Conservation (phyloP, 164 flowering plant species). For the Umbilicus rupestris region DNA sequence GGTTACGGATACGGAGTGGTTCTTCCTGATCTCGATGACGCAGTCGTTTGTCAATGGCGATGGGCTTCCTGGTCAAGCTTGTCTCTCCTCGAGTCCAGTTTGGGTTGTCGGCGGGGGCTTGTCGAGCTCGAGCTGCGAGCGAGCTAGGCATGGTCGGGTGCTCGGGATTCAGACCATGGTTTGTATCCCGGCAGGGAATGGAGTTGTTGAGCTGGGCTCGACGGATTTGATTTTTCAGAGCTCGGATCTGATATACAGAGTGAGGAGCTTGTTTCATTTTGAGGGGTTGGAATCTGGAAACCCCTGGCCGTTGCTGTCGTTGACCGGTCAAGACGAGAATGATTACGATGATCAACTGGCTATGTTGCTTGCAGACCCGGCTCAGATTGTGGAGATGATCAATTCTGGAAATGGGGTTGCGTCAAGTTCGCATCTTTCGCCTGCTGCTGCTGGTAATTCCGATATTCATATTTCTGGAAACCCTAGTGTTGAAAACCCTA, state of each 20-base stretch:
- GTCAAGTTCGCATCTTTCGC: neutral
- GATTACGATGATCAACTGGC: constrained; percentile 1
- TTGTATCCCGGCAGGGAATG: constrained; percentile 55
- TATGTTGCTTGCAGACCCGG: neutral
- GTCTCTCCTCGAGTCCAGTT: constrained; percentile 24
- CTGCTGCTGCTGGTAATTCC: neutral
- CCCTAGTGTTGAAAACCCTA: neutral
- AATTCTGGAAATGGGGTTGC: constrained; percentile 8
- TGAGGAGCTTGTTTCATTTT: constrained; percentile 54
- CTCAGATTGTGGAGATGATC: neutral
- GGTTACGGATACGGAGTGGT: constrained; percentile 92
- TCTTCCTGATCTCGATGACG: constrained; percentile 77
- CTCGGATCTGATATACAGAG: constrained; percentile 66
- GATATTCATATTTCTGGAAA: neutral
- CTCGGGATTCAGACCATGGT: constrained; percentile 80
- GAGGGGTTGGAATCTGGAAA: constrained; percentile 20
- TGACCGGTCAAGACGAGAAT: neutral
- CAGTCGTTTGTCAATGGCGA: constrained; percentile 52
- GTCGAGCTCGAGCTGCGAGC: constrained; percentile 40
- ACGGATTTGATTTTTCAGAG: constrained; percentile 54
- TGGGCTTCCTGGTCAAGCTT: constrained; percentile 75
- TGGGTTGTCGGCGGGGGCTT: constrained; percentile 69
- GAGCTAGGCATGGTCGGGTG: constrained; percentile 57
- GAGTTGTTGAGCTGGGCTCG: constrained; percentile 84
- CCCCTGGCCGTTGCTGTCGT: neutral